A percentile compares a stretch with the other conserved stretches of the same genome.
phyloP scores from a whole-genome alignment of 148 eudicot species.

The Fagopyrum esculentum region DNA sequence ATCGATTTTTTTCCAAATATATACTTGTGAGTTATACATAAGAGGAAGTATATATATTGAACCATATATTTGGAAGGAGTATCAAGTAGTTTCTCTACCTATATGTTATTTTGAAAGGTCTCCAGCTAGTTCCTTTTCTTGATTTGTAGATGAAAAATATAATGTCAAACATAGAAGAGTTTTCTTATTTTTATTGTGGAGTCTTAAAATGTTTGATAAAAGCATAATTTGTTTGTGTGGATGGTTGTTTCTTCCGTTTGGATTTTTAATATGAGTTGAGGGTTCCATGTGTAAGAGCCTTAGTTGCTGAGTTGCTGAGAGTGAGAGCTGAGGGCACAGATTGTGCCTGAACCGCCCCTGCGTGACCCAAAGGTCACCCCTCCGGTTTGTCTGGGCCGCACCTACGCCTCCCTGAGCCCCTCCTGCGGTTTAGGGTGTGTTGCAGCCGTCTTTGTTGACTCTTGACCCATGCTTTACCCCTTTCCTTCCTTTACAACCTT shows the following conservation, averaged over 20 bases:
- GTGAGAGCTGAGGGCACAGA: no score
- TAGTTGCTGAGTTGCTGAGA: no score
- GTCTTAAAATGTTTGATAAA: neutral
- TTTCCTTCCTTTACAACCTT: no score
- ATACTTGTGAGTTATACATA: neutral
- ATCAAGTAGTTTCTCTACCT: neutral
- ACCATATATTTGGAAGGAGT: neutral
- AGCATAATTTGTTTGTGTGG: neutral
- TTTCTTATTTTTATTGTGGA: no score
- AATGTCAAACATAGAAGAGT: neutral
- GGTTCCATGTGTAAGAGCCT: neutral
- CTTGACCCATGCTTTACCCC: no score
- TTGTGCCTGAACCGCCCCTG: no score
- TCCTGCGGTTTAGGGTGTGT: no score
- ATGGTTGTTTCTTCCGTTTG: neutral
- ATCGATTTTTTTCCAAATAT: neutral
- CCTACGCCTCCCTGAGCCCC: no score
- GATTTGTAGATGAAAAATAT: neutral
- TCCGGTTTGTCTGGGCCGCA: no score
- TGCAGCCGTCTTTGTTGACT: no score
- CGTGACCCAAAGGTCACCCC: no score
- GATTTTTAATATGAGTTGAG: neutral
- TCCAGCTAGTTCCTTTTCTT: neutral
- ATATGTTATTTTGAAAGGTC: no score
- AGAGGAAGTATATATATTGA: neutral